These are phyloP conservation scores for Recurvomyces mirabilis DNA, from an alignment of 495 filamentous ascomycete species.

Conservation along the genomic window DNA sequence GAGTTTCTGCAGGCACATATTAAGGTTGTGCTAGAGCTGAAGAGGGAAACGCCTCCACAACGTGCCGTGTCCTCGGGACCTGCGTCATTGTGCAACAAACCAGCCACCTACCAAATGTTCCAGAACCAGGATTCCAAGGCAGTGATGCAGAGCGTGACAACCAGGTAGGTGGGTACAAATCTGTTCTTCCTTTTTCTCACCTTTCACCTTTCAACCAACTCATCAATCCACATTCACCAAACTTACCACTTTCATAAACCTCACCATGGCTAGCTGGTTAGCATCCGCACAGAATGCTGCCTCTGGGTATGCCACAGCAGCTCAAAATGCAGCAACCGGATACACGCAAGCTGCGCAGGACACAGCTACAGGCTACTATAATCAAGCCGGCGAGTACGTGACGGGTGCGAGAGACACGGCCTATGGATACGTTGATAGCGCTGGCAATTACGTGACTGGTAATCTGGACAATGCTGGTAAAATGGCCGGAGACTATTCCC, in stretches of 20 bases:
- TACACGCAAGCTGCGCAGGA: neutral
- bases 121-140: neutral
- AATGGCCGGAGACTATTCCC: constrained; percentile 2
- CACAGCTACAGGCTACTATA: neutral
- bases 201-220: neutral
- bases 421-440: constrained; percentile 6
- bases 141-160: neutral
- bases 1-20: too few relatives aligned
- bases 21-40: too few relatives aligned
- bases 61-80: too few relatives aligned
- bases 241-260: neutral
- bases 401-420: neutral
- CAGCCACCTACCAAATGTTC: neutral
- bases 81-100: neutral
- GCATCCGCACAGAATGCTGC: constrained; percentile 1
- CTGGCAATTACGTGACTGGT: constrained; percentile 8
- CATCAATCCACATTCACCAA: neutral
- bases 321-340: neutral
- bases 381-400: neutral
- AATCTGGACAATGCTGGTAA: constrained; percentile 7
- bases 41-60: too few relatives aligned
- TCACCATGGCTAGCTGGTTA: neutral
- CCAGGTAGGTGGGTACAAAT: neutral
- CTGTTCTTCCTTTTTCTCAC: neutral
- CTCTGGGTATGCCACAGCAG: neutral